Conservation (phyloP, 2,329 filamentous ascomycete species). For the Lecanicillium sp. region DNA sequence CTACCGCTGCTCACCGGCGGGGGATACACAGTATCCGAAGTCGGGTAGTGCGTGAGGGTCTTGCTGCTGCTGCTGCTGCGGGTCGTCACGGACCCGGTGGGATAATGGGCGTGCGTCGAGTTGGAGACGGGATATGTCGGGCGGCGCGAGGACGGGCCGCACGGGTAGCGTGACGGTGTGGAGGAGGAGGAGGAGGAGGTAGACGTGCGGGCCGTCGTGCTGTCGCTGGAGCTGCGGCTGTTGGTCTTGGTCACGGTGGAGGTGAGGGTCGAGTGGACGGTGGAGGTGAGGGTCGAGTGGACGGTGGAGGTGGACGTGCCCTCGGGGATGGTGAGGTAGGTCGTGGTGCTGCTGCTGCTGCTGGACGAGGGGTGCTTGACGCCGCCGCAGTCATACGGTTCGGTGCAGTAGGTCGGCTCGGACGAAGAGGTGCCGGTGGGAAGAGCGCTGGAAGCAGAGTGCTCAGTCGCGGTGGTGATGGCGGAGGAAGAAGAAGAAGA, state of each 20-base stretch:
- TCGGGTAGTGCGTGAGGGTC: not conserved
- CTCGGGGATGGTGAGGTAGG: conserved; percentile 1
- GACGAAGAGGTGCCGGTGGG: not conserved
- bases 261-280: not conserved
- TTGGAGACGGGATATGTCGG: conserved; percentile 2
- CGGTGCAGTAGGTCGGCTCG: conserved; percentile 6
- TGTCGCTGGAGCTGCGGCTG: not conserved
- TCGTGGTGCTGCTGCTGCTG: not conserved
- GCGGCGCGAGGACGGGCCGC: not conserved
- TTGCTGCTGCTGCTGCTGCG: no score
- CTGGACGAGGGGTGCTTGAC: conserved; percentile 4
- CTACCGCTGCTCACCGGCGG: not conserved
- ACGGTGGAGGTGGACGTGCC: not conserved
- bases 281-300: not conserved
- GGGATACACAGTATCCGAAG: no score
- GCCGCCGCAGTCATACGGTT: conserved; percentile 14
- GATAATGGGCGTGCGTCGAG: not conserved
- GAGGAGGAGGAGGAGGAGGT: not conserved
- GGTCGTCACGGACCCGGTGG: not conserved
- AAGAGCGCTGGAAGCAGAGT: not conserved
- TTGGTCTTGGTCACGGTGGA: not conserved
- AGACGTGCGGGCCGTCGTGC: not conserved
- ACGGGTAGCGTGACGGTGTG: not conserved
- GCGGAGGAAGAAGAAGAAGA: not conserved
- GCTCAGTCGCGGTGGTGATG: not conserved